These are phyloP conservation scores for Ganoderma sp. DNA, from an alignment of 1,284 basidiomycete species.

Conservation along the genomic window DNA sequence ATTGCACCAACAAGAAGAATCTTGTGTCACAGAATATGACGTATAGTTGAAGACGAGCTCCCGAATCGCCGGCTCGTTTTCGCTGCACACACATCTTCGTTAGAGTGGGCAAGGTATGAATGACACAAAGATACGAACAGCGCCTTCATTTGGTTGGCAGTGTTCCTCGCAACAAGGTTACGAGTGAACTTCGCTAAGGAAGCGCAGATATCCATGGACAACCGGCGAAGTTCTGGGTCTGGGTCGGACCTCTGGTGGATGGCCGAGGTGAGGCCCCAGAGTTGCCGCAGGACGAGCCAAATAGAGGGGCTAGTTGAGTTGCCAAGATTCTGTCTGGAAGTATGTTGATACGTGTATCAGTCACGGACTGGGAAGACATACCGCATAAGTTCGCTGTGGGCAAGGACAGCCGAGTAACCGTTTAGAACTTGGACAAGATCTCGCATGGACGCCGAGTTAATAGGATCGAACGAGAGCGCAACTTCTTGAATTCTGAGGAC, in stretches of 20 bases:
- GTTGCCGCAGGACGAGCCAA: slow-evolving; percentile 57
- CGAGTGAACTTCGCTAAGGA: slow-evolving; percentile 75
- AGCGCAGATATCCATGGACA: slow-evolving; percentile 47
- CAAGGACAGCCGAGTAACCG: slow-evolving; percentile 51
- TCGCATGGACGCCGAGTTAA: slow-evolving; percentile 19
- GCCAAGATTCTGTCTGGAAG: slow-evolving; percentile 53
- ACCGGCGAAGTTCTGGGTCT: slow-evolving; percentile 34
- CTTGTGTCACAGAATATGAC: slow-evolving; percentile 66
- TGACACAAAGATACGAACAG: slow-evolving; percentile 56
- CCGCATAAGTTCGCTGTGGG: slow-evolving; percentile 52
- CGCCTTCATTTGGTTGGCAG: slow-evolving; percentile 65
- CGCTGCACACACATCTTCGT: slow-evolving; percentile 45
- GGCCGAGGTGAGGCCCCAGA: slow-evolving; percentile 62
- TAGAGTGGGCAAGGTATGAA: not conserved
- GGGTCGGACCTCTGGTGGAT: slow-evolving; percentile 46
- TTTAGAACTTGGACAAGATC: slow-evolving; percentile 49
- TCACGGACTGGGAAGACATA: slow-evolving; percentile 29
- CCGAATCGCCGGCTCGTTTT: slow-evolving; percentile 67
- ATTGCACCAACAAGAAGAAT: slow-evolving; percentile 54
- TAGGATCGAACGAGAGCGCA: slow-evolving; percentile 22
- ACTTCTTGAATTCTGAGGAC: slow-evolving; percentile 18
- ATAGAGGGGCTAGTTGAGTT: slow-evolving; percentile 47
- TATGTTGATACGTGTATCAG: slow-evolving; percentile 1
- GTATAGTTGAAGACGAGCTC: slow-evolving; percentile 69
- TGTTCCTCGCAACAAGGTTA: slow-evolving; percentile 73